Evolutionary conservation across 106 monocot genomes (phyloP).

Genomic region (Acorus gramineus): DNA sequence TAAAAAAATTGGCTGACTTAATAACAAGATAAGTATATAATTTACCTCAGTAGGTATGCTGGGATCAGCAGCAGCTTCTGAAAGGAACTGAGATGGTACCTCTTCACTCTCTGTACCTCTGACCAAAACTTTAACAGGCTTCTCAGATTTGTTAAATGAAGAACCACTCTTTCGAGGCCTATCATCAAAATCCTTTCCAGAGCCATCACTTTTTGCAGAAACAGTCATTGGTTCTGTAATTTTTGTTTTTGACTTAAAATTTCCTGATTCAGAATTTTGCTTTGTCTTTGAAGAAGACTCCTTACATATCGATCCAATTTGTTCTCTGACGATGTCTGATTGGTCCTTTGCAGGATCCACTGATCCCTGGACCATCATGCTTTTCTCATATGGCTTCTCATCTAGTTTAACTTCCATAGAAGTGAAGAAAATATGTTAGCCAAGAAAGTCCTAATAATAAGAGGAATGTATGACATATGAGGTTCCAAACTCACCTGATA

Average conservation of each 20-base stretch:
- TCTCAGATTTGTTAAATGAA: conserved; percentile 22
- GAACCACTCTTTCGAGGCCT: conserved; percentile 24
- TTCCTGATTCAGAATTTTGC: conserved; percentile 20
- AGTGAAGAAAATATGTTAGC: background rate
- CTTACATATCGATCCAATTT: conserved; percentile 6
- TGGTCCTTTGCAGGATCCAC: conserved; percentile 25
- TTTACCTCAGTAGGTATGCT: conserved; percentile 60
- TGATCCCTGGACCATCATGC: conserved; percentile 16
- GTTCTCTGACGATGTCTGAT: conserved; percentile 6
- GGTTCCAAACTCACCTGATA: conserved; percentile 46
- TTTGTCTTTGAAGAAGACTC: conserved; percentile 15
- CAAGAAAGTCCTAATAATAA: background rate
- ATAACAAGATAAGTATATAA: background rate
- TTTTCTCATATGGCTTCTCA: conserved; percentile 41
- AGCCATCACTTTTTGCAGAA: background rate
- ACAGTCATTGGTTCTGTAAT: conserved; percentile 6
- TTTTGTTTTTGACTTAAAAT: conserved; percentile 25
- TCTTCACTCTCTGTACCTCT: conserved; percentile 8
- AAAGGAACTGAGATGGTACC: conserved; percentile 19
- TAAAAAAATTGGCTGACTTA: background rate
- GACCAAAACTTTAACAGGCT: conserved; percentile 11
- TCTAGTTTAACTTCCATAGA: conserved; percentile 43
- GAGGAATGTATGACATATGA: background rate
- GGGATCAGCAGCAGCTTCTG: conserved; percentile 28
- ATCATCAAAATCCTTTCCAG: conserved; percentile 32